phyloP scores from a whole-genome alignment of 2,329 filamentous ascomycete species.

The Pseudocercospora musae region DNA sequence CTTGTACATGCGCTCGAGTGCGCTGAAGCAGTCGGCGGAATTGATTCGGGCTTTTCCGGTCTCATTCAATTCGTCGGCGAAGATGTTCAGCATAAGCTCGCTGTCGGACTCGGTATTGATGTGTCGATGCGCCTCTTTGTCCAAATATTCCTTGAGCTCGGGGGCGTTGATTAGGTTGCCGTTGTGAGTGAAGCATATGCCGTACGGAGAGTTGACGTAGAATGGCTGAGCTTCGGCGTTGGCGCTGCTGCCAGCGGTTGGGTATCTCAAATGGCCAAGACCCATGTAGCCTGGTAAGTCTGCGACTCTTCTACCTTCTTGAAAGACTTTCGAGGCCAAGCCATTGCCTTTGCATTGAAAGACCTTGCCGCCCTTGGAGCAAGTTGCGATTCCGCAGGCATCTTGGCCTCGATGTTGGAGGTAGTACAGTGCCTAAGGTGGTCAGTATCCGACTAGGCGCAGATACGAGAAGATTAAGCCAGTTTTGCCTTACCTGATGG shows the following conservation, averaged over 20 bases:
- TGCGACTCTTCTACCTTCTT: slow-evolving; percentile 69
- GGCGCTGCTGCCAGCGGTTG: slow-evolving; percentile 78
- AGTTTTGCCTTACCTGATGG: slow-evolving; percentile 28
- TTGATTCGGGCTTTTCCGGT: slow-evolving; percentile 80
- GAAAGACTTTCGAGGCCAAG: slow-evolving; percentile 80
- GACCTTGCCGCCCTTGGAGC: slow-evolving; percentile 71
- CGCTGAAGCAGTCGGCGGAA: slow-evolving; percentile 70
- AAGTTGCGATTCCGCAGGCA: slow-evolving; percentile 79
- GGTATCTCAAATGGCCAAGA: slow-evolving; percentile 81
- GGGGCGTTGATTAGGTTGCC: slow-evolving; percentile 82
- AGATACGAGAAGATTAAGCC: not conserved
- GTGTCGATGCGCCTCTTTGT: slow-evolving; percentile 75
- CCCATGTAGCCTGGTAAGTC: slow-evolving; percentile 84
- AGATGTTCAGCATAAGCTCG: slow-evolving; percentile 84
- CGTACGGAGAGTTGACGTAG: slow-evolving; percentile 83
- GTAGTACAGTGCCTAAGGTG: slow-evolving; percentile 34
- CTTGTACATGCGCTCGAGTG: slow-evolving; percentile 68
- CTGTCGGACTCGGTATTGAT: slow-evolving; percentile 89
- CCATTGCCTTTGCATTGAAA: slow-evolving; percentile 90
- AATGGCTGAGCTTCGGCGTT: slow-evolving; percentile 90
- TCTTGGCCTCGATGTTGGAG: slow-evolving; percentile 71
- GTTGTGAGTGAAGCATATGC: slow-evolving; percentile 78
- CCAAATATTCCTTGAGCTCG: slow-evolving; percentile 67
- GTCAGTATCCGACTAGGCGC: not conserved
- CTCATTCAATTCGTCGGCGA: slow-evolving; percentile 76